A percentile compares a stretch with the other conserved stretches of the same genome.
These are phyloP conservation scores for Cladophialophora psammophila DNA, from an alignment of 2,329 filamentous ascomycete genomes.

Conservation along the genomic window DNA sequence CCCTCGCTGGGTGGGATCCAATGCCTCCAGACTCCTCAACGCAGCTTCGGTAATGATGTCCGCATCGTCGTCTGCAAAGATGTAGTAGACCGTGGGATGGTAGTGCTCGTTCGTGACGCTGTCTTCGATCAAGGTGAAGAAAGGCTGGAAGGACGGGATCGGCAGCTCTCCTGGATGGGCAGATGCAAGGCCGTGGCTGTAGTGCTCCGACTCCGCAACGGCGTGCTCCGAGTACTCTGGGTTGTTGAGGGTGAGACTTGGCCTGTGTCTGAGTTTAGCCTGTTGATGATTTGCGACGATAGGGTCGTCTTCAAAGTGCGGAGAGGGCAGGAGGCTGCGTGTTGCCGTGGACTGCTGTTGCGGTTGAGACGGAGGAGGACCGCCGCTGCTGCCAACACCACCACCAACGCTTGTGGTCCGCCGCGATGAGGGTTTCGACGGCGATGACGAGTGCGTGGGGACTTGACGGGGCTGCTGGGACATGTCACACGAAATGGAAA, in stretches of 20 bases:
- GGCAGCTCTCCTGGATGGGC: background rate
- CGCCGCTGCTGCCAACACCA: conserved; percentile 16
- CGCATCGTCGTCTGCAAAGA: conserved; percentile 90
- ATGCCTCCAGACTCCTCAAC: conserved; percentile 59
- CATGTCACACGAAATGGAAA: conserved; percentile 27
- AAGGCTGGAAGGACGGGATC: conserved; percentile 68
- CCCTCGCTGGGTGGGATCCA: conserved; percentile 38
- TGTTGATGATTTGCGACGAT: conserved; percentile 29
- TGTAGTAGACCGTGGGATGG: conserved; percentile 87
- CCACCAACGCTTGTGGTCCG: conserved; percentile 27
- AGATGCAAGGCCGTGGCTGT: conserved; percentile 17
- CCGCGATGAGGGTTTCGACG: conserved; percentile 39
- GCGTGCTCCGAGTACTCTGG: conserved; percentile 33
- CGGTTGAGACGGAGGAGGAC: conserved; percentile 1
- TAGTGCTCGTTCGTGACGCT: conserved; percentile 73
- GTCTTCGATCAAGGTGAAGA: conserved; percentile 87
- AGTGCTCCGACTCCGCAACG: conserved; percentile 31
- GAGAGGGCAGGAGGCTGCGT: conserved; percentile 35
- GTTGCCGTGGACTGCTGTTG: background rate
- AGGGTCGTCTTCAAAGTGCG: conserved; percentile 38
- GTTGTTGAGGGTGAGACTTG: conserved; percentile 24
- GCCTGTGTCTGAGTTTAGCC: conserved; percentile 18
- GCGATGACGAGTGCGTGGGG: conserved; percentile 37
- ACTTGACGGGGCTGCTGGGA: conserved; percentile 35
- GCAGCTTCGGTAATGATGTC: conserved; percentile 74